Base-by-base conservation (phyloP, 768 basidiomycete species). In the Rubroboletus satanas region DNA sequence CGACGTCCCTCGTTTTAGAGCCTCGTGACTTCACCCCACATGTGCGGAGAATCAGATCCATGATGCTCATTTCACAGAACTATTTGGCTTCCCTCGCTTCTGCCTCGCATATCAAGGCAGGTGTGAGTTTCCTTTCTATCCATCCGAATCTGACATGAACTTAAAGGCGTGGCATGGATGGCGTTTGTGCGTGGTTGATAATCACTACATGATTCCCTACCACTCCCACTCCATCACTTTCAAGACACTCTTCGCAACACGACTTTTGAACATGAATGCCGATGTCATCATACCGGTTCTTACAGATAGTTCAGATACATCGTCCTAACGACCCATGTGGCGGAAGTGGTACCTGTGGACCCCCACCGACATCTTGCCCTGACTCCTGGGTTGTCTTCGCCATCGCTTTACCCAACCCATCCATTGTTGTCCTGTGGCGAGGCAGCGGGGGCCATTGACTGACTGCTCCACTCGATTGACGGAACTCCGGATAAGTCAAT, bases 21-120 rank as follows among this genome's bases (percentile, higher is more conserved):
- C 52, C 60, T 51, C 63, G 52, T 68, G 64, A 60, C 61, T 49
- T 29, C 57, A 55, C 69, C 64, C 67, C 69, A 58, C 64, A 58
- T 46, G 60, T 52, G 67, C 55, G 60, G 65, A 67, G 69, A 58
- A 68, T 69, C 66, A 59, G 59, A 57, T 63, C 14, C 51, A 53
- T 47, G 31, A 49, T 46, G 18, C 23, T 59, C 63, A 66, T 67
- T 61, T 60, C 62, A 55, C 55, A 49, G 9, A 55, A 43, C 46
- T 60, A 55, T 53, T 49, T 44, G 37, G 7, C 55, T 36, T 45
- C 54, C 62, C 60, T 67, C 47, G 56, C 56, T 62, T 58, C 52
- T 58, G 50, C 59, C 62, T 64, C 55, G 59, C 65, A 67, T 66
- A 52, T 64, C 62, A 62, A 51, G 62, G 35, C 55, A 64, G 62